These are phyloP conservation scores for Starmerella potacharoeniae DNA, from an alignment of 805 yeast species.

Conservation along the genomic window DNA sequence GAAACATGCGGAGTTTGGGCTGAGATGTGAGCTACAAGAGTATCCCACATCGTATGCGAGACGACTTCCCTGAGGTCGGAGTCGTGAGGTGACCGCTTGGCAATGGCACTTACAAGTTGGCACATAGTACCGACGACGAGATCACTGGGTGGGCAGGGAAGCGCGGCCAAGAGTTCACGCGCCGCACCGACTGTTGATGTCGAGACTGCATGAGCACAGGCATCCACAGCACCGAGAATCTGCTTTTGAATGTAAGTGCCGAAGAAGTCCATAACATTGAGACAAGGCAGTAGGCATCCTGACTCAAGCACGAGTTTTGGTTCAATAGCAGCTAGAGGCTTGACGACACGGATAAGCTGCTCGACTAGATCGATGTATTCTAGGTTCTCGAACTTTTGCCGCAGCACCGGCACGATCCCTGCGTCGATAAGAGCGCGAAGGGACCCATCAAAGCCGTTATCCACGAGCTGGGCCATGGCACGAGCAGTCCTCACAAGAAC, in stretches of 20 bases:
- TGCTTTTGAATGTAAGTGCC: conserved; percentile 82
- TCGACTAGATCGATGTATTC: conserved; percentile 85
- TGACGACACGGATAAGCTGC: conserved; percentile 48
- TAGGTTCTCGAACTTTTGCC: conserved; percentile 57
- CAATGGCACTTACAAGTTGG: conserved; percentile 15
- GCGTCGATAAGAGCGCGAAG: conserved; percentile 50
- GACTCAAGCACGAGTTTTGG: conserved; percentile 34
- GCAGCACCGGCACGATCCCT: conserved; percentile 55
- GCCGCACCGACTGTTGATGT: conserved; percentile 32
- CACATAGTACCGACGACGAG: conserved; percentile 15
- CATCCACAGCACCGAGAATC: conserved; percentile 61
- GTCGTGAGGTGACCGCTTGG: conserved; percentile 6
- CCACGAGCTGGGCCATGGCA: conserved; percentile 69
- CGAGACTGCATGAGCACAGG: conserved; percentile 45
- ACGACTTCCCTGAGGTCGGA: conserved; percentile 11
- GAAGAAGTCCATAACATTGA: conserved; percentile 74
- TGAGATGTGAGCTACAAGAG: conserved; percentile 9
- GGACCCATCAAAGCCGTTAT: conserved; percentile 51
- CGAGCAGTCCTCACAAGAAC: conserved; percentile 75
- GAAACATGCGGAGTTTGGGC: conserved; percentile 15
- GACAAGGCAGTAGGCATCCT: conserved; percentile 52
- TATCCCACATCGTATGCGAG: conserved; percentile 6
- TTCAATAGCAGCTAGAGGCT: conserved; percentile 28
- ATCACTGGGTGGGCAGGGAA: conserved; percentile 15
- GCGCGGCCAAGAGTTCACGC: conserved; percentile 12